Evolutionary conservation across 1,284 basidiomycete species (phyloP).

Genomic region (Apiotrichum domesticum): DNA sequence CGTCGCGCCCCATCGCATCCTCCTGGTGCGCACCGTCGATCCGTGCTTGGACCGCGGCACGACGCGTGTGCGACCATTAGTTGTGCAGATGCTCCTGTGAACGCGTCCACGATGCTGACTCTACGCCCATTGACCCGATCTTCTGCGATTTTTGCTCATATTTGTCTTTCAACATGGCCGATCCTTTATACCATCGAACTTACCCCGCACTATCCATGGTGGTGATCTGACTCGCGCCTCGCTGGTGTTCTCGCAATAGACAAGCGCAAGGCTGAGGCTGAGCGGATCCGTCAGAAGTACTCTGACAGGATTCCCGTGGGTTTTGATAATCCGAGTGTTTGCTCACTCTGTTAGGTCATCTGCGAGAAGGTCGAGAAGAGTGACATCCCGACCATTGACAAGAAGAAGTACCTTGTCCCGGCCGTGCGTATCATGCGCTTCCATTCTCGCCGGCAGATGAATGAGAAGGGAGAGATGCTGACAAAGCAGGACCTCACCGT

Average conservation of each 20-base stretch:
- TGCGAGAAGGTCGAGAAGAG: constrained; percentile 99
- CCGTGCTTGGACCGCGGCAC: too few species aligned
- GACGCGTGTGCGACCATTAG: too few species aligned
- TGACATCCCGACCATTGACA: constrained; percentile 98
- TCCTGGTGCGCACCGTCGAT: too few species aligned
- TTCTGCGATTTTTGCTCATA: too few species aligned
- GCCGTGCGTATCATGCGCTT: constrained; percentile 55
- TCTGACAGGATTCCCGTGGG: constrained; percentile 94
- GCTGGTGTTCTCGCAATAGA: constrained; percentile 52
- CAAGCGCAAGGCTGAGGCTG: constrained; percentile 91
- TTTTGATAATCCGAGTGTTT: constrained; percentile 18
- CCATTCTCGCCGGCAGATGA: not conserved
- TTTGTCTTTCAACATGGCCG: too few species aligned
- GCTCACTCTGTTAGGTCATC: constrained; percentile 66
- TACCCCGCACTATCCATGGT: too few species aligned
- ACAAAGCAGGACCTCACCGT: constrained; percentile 82
- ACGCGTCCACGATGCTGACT: too few species aligned
- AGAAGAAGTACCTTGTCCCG: constrained; percentile 99
- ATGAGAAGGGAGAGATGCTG: not conserved
- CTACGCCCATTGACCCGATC: too few species aligned
- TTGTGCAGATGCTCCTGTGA: too few species aligned
- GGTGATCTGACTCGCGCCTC: too few species aligned
- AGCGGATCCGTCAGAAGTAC: constrained; percentile 97
- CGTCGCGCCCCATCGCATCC: constrained; percentile 31
- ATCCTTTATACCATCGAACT: too few species aligned